phyloP scores from a whole-genome alignment of 2,329 filamentous ascomycete species.

The Aureobasidium sp. region DNA sequence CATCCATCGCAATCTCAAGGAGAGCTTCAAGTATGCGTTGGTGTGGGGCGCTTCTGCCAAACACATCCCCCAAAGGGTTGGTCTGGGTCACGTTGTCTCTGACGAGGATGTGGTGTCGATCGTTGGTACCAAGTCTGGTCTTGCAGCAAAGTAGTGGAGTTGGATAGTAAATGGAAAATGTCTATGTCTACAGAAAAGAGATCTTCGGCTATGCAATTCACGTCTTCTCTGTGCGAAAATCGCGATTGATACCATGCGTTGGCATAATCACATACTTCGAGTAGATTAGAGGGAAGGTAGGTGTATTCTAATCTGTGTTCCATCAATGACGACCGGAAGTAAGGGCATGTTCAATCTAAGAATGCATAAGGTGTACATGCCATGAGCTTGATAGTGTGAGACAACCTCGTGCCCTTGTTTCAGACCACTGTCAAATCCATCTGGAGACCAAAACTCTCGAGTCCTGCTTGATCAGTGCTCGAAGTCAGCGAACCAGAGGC shows the following conservation, averaged over 20 bases:
- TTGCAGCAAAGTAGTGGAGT: slow-evolving; percentile 21
- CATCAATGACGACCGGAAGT: background rate
- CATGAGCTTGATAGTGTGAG: background rate
- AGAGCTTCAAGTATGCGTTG: slow-evolving; percentile 96
- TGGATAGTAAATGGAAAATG: background rate
- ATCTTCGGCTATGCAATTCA: background rate
- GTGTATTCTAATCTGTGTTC: too few relatives aligned
- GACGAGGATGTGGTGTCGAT: slow-evolving; percentile 65
- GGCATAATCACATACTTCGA: too few relatives aligned
- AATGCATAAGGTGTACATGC: background rate
- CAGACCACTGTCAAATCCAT: background rate
- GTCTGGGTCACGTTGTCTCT: slow-evolving; percentile 69
- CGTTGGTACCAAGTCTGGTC: slow-evolving; percentile 39
- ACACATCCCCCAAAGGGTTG: slow-evolving; percentile 90
- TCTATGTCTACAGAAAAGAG: background rate
- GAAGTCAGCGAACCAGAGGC: background rate
- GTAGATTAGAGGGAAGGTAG: too few relatives aligned
- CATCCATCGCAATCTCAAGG: slow-evolving; percentile 89
- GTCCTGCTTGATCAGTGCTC: background rate
- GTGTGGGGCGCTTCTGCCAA: slow-evolving; percentile 96
- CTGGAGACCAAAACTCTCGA: background rate
- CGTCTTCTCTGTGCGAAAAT: too few relatives aligned
- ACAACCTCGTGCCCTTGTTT: background rate
- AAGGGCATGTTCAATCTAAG: background rate
- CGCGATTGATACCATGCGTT: too few relatives aligned